These are phyloP conservation scores for Colletotrichum caudatum DNA, from an alignment of 2,329 filamentous ascomycete species.

Conservation along the genomic window DNA sequence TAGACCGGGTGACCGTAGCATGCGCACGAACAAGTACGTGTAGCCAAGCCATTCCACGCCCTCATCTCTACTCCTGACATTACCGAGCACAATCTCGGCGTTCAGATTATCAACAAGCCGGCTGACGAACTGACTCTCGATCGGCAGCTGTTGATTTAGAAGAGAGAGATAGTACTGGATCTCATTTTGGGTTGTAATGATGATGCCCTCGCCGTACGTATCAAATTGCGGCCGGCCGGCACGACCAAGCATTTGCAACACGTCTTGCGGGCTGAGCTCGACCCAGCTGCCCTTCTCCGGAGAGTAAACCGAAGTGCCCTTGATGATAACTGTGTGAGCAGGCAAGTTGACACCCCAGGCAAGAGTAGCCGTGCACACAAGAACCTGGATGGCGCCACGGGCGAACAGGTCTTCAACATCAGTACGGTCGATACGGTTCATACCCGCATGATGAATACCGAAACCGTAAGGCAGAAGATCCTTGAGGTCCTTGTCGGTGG, in stretches of 20 bases:
- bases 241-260: constrained; percentile 98
- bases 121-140: constrained; percentile 95
- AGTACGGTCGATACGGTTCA: constrained; percentile 94
- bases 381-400: constrained; percentile 90
- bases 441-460: constrained; percentile 97
- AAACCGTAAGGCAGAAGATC: constrained; percentile 96
- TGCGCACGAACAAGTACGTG: constrained; percentile 96
- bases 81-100: constrained; percentile 94
- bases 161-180: constrained; percentile 98
- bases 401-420: constrained; percentile 96
- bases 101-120: constrained; percentile 96
- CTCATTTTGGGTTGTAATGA: constrained; percentile 94
- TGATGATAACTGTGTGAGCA: constrained; percentile 98
- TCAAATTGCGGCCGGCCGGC: constrained; percentile 97
- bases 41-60: constrained; percentile 99
- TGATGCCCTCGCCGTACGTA: constrained; percentile 97
- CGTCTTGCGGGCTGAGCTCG: constrained; percentile 95
- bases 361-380: constrained; percentile 97
- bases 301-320: constrained; percentile 97
- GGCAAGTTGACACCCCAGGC: constrained; percentile 99
- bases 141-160: constrained; percentile 96
- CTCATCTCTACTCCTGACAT: constrained; percentile 90
- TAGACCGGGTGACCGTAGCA: constrained; percentile 93
- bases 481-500: constrained; percentile 89
- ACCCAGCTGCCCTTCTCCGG: constrained; percentile 99